These are phyloP conservation scores for Neurospora africana DNA, from an alignment of 495 filamentous ascomycete species.

Conservation along the genomic window DNA sequence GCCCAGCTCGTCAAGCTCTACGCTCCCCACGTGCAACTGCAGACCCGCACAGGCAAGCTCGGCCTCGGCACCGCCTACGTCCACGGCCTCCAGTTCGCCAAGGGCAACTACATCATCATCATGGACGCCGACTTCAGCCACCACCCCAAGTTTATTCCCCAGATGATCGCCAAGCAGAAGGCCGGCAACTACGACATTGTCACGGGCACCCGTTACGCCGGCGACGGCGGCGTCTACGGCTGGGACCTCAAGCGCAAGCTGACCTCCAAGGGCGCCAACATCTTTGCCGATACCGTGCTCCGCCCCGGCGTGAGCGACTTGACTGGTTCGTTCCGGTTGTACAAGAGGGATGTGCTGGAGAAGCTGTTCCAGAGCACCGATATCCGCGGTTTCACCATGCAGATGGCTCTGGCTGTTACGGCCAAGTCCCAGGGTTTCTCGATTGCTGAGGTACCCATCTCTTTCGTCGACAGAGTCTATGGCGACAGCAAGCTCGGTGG, in stretches of 20 bases:
- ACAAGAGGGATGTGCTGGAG: conserved; percentile 82
- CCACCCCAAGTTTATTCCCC: conserved; percentile 90
- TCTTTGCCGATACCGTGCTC: conserved; percentile 90
- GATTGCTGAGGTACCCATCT: conserved; percentile 89
- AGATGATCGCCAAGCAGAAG: conserved; percentile 71
- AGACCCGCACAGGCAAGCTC: conserved; percentile 84
- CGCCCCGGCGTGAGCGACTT: conserved; percentile 93
- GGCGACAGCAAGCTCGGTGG: conserved; percentile 93
- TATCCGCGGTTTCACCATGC: conserved; percentile 94
- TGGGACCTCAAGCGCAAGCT: conserved; percentile 98
- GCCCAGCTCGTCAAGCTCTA: conserved; percentile 82
- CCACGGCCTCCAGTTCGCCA: conserved; percentile 77
- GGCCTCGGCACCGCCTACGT: conserved; percentile 96
- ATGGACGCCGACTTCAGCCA: conserved; percentile 99
- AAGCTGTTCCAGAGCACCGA: conserved; percentile 82
- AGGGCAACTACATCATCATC: conserved; percentile 93
- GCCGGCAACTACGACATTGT: conserved; percentile 80
- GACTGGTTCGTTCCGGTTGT: conserved; percentile 88
- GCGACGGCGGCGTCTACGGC: conserved; percentile 84
- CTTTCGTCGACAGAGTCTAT: conserved; percentile 90
- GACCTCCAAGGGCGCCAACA: conserved; percentile 80
- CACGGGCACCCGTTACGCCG: conserved; percentile 87
- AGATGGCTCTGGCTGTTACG: conserved; percentile 86
- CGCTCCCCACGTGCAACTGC: conserved; percentile 65
- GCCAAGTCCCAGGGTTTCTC: conserved; percentile 87